Evolutionary conservation across 2,329 filamentous ascomycete species (phyloP).

Genomic region (Arthrinium phaeospermum): DNA sequence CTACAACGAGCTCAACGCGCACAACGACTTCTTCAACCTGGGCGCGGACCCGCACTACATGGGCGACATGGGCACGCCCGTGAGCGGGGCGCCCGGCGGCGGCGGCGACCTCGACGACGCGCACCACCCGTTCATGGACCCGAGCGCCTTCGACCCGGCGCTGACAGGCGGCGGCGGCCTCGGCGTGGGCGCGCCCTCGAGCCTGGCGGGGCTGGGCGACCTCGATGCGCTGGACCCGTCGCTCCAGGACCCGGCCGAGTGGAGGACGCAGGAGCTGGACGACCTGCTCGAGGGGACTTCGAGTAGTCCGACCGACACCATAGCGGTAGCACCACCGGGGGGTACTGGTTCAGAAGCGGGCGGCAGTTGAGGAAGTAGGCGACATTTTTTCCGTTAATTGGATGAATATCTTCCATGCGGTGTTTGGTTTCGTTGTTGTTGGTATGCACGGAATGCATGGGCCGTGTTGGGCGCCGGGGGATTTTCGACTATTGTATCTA

Average conservation of each 20-base stretch:
- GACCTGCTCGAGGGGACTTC: not conserved
- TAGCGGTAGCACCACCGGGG: not conserved
- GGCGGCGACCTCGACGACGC: not conserved
- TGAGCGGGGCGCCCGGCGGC: not conserved
- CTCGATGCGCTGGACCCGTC: slow-evolving; percentile 11
- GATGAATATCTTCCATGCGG: not conserved
- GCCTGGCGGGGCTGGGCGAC: not conserved
- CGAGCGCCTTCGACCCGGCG: slow-evolving; percentile 15
- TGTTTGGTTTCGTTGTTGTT: not conserved
- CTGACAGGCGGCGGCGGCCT: not conserved
- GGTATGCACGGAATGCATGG: not conserved
- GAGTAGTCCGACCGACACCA: not conserved
- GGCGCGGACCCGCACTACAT: not conserved
- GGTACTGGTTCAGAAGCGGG: not conserved
- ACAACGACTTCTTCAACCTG: slow-evolving; percentile 10
- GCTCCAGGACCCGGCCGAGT: not conserved
- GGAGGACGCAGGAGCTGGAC: slow-evolving; percentile 1
- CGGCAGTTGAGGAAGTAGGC: not conserved
- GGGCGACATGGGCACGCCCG: slow-evolving; percentile 12
- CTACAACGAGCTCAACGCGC: slow-evolving; percentile 12
- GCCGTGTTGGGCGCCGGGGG: not conserved
- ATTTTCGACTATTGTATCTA: slow-evolving; percentile 10
- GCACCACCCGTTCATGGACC: slow-evolving; percentile 5
- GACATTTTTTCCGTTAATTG: not conserved
- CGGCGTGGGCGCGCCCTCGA: not conserved